Percentiles rank a stretch among this genome's conserved stretches.
Conservation (phyloP, 2,329 filamentous ascomycete genomes). For the Ophiostoma tasmaniense region DNA sequence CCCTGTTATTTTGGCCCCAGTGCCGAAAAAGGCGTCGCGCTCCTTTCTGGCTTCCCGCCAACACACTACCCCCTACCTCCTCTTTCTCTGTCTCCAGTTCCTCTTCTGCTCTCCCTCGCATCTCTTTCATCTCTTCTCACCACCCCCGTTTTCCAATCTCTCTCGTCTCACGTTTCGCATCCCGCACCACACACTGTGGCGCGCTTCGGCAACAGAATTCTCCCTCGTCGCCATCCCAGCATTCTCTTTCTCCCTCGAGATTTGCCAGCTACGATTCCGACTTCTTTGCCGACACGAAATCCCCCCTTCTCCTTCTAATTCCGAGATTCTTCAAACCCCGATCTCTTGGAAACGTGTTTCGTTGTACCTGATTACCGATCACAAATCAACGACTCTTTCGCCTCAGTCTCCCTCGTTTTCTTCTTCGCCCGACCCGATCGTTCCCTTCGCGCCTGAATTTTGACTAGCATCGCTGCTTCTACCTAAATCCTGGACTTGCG, state of each 20-base stretch:
- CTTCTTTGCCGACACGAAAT: not conserved
- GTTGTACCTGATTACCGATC: not conserved
- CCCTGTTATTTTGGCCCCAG: constrained; percentile 1
- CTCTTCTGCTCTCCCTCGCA: constrained; percentile 7
- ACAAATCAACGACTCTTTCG: not conserved
- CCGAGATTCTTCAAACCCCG: not conserved
- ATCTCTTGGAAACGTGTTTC: not conserved
- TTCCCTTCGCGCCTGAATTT: not conserved
- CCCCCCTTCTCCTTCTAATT: not conserved
- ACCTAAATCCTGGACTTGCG: not conserved
- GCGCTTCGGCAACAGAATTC: constrained; percentile 12
- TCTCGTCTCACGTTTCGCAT: constrained; percentile 16
- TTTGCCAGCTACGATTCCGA: not conserved
- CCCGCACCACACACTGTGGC: constrained; percentile 16
- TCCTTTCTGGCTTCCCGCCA: constrained; percentile 8
- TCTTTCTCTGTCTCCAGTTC: not conserved
- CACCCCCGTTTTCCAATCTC: constrained; percentile 9
- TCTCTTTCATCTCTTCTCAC: constrained; percentile 9
- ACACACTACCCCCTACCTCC: constrained; percentile 1
- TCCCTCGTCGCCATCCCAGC: constrained; percentile 8
- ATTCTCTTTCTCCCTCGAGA: constrained; percentile 5
- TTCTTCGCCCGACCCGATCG: not conserved
- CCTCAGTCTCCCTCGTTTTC: not conserved
- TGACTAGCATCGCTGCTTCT: not conserved
- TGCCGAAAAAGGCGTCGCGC: constrained; percentile 12